Conservation (phyloP, 208 protist species). For the Kentomonas sorsogonicus region DNA sequence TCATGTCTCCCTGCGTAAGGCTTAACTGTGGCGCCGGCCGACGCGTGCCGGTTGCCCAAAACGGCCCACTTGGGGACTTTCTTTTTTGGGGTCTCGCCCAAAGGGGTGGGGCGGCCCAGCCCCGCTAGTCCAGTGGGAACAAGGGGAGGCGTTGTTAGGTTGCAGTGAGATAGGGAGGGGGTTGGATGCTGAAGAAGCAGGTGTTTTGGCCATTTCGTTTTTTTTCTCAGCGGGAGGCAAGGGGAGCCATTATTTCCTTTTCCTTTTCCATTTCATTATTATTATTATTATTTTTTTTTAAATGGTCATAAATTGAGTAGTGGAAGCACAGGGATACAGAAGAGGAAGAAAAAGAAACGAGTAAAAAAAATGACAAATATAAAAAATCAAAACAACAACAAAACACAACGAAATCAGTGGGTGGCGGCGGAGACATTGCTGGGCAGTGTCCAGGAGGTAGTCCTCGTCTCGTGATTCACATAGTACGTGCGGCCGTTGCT, state of each 20-base stretch:
- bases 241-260: slow-evolving; percentile 1
- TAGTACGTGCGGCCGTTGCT: slow-evolving; percentile 48
- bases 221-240: neutral
- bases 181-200: too few species aligned
- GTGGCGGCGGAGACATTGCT: slow-evolving; percentile 79
- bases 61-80: too few species aligned
- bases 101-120: too few species aligned
- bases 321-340: neutral
- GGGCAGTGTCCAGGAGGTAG: slow-evolving; percentile 46
- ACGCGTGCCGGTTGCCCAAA: too few species aligned
- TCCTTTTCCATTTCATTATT: slow-evolving; percentile 8
- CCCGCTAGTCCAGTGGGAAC: too few species aligned
- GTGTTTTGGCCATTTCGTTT: too few species aligned
- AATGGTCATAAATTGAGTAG: neutral
- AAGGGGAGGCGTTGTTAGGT: too few species aligned
- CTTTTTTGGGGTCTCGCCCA: too few species aligned
- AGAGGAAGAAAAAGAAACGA: neutral
- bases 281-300: slow-evolving; percentile 9
- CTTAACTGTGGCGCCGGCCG: too few species aligned
- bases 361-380: neutral
- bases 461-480: slow-evolving; percentile 47
- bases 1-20: slow-evolving; percentile 89
- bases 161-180: too few species aligned
- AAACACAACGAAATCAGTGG: neutral
- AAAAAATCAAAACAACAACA: slow-evolving; percentile 10